A percentile compares a stretch with the other conserved stretches of the same genome.
These are phyloP conservation scores for Albizia julibrissin DNA, from an alignment of 306 rosid genomes.

Conservation along the genomic window DNA sequence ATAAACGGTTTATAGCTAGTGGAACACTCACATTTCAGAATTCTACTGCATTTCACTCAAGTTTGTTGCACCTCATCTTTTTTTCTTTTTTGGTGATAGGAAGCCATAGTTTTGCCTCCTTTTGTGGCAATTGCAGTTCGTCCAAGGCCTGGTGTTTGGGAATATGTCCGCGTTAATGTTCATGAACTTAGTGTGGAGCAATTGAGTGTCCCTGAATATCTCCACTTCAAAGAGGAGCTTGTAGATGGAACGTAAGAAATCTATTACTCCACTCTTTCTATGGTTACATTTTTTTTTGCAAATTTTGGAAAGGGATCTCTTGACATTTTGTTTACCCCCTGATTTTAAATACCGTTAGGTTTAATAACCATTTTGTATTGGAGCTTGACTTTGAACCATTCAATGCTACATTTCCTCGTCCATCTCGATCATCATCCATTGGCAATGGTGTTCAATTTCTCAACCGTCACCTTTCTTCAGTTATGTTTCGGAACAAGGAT, in stretches of 20 bases:
- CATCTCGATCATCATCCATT: constrained; percentile 85
- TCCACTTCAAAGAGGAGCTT: constrained; percentile 84
- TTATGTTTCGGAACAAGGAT: constrained; percentile 85
- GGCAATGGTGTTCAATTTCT: constrained; percentile 99
- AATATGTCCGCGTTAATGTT: constrained; percentile 84
- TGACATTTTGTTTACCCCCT: background rate
- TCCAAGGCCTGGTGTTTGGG: constrained; percentile 43
- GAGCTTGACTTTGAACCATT: constrained; percentile 97
- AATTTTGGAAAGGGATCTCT: background rate
- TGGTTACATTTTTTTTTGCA: background rate
- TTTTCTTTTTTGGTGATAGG: constrained; percentile 45
- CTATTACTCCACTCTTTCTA: constrained; percentile 21
- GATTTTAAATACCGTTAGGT: constrained; percentile 39
- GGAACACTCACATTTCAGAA: background rate
- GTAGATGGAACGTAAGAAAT: constrained; percentile 67
- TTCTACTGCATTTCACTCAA: constrained; percentile 4
- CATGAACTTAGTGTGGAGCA: constrained; percentile 87
- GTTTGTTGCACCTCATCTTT: background rate
- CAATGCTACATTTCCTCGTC: constrained; percentile 86
- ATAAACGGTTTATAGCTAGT: background rate
- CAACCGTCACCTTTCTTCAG: constrained; percentile 93
- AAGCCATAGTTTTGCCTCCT: constrained; percentile 41
- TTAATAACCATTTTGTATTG: constrained; percentile 45
- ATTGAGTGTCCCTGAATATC: constrained; percentile 78
- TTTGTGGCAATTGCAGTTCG: constrained; percentile 33